Conservation (phyloP, 352 stramenopile genomes). For the Globisporangium okanoganense region DNA sequence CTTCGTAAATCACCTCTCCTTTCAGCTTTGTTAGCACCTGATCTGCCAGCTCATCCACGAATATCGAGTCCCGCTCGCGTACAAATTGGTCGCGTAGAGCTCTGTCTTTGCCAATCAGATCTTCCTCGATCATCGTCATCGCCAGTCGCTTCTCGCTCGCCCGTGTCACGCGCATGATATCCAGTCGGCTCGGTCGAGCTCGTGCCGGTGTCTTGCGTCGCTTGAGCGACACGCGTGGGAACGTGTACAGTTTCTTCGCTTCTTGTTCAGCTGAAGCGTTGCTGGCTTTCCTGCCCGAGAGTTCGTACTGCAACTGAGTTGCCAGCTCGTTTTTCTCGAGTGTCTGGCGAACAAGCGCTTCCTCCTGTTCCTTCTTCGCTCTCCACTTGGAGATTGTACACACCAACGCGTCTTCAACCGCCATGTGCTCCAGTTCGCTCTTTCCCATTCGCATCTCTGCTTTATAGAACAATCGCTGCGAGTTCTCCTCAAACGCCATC, state of each 20-base stretch:
- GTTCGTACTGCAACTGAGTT: conserved; percentile 51
- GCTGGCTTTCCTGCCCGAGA: conserved; percentile 18
- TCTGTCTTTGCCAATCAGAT: conserved; percentile 29
- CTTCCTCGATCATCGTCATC: conserved; percentile 52
- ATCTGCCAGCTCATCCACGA: conserved; percentile 13
- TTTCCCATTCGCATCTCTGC: conserved; percentile 20
- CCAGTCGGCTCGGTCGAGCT: conserved; percentile 26
- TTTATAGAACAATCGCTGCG: conserved; percentile 17
- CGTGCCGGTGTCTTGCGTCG: conserved; percentile 11
- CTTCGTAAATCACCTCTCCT: conserved; percentile 14
- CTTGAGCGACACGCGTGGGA: conserved; percentile 31
- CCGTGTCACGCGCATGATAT: conserved; percentile 43
- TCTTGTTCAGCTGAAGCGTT: conserved; percentile 27
- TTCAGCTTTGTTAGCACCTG: conserved; percentile 28
- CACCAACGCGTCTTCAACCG: conserved; percentile 39
- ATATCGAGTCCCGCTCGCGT: conserved; percentile 28
- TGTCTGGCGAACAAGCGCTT: conserved; percentile 18
- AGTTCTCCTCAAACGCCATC: conserved; percentile 45
- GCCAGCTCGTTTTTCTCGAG: conserved; percentile 44
- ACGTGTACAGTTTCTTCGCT: conserved; percentile 26
- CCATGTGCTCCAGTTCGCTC: conserved; percentile 32
- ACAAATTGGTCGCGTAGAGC: conserved; percentile 25
- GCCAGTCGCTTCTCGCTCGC: conserved; percentile 61
- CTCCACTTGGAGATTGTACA: conserved; percentile 32
- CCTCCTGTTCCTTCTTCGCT: conserved; percentile 35